Evolutionary conservation across 768 basidiomycete genomes (phyloP).

Genomic region (Xerocomus potaroensis): DNA sequence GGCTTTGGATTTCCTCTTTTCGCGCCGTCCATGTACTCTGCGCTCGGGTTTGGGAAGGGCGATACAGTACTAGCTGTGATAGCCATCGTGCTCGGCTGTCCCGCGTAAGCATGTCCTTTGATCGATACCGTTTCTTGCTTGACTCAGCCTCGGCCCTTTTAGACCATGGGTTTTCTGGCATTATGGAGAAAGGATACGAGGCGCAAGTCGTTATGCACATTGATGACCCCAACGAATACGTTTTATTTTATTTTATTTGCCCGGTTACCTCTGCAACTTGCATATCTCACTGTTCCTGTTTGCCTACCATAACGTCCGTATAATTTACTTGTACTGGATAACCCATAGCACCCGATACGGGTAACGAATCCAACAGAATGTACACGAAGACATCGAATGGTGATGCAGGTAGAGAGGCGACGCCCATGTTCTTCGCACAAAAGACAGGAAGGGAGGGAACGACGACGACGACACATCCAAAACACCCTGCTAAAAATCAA

Average conservation of each 20-base stretch:
- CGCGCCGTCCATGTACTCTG: constrained; percentile 60
- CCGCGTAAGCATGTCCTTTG: constrained; percentile 31
- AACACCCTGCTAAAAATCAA: no score
- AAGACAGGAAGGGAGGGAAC: no score
- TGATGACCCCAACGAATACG: no score
- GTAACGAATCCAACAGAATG: background rate
- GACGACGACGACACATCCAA: no score
- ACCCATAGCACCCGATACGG: background rate
- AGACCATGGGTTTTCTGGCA: constrained; percentile 44
- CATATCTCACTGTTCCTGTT: no score
- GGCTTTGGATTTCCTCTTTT: constrained; percentile 82
- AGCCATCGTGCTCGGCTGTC: constrained; percentile 58
- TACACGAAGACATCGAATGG: no score
- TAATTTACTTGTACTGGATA: background rate
- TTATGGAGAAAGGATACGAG: constrained; percentile 47
- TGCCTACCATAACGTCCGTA: no score
- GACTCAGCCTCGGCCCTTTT: constrained; percentile 31
- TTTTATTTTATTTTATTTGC: no score
- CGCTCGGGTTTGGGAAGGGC: constrained; percentile 67
- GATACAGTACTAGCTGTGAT: constrained; percentile 58
- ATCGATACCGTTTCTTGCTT: background rate
- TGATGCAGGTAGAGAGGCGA: no score
- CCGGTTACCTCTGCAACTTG: no score
- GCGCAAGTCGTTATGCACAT: constrained; percentile 41
- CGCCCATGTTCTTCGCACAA: no score